These are phyloP conservation scores for Aspergillus ochraceoroseus DNA, from an alignment of 2,329 filamentous ascomycete species.

Conservation along the genomic window DNA sequence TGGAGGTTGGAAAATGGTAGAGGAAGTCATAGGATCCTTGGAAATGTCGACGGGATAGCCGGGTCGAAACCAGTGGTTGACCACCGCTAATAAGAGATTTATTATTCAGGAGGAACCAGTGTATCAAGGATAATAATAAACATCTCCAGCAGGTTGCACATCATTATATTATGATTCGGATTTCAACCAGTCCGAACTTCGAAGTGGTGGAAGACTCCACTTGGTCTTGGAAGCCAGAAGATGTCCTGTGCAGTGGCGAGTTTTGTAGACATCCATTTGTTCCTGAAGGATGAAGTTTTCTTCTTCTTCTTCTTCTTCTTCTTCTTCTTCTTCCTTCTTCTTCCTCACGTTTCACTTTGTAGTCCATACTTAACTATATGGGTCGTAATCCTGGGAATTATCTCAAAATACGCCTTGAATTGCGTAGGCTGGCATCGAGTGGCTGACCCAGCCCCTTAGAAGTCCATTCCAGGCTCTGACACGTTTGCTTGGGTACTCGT, in stretches of 20 bases:
- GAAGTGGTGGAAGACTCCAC: conserved; percentile 12
- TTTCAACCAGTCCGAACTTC: conserved; percentile 13
- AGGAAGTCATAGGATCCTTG: no score
- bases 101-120: not conserved
- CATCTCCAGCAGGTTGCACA: conserved; percentile 14
- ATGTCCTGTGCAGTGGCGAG: conserved; percentile 21
- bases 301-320: no score
- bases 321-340: no score
- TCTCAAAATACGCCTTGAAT: conserved; percentile 21
- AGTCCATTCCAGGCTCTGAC: not conserved
- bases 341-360: not conserved
- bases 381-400: no score
- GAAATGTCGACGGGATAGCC: conserved; percentile 14
- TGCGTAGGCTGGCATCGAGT: conserved; percentile 14
- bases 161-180: conserved; percentile 5
- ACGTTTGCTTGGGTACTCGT: no score
- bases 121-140: conserved; percentile 8
- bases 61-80: conserved; percentile 14
- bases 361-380: not conserved
- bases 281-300: no score
- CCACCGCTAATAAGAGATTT: conserved; percentile 8
- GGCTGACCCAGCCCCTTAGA: conserved; percentile 12
- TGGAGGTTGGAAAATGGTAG: no score
- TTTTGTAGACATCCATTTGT: conserved; percentile 5
- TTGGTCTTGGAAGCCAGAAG: conserved; percentile 11